Percentiles rank a stretch among this genome's conserved stretches.
phyloP scores from a whole-genome alignment of 768 basidiomycete genomes.

The Rhodotorula paludigena region DNA sequence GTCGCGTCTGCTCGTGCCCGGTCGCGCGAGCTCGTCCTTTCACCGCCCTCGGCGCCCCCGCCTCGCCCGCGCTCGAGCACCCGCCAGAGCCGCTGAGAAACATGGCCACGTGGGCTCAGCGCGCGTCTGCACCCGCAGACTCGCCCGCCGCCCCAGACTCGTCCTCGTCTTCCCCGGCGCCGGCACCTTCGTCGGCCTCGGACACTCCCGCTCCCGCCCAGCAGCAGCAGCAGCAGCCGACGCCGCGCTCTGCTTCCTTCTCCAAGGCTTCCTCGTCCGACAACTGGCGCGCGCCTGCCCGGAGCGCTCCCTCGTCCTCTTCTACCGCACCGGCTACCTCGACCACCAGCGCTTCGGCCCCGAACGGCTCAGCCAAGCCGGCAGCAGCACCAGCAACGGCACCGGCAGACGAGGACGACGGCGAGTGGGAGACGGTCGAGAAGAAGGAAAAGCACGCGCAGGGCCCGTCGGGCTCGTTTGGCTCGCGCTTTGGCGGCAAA shows the following conservation, averaged over 20 bases:
- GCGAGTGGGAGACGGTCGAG: slow-evolving; percentile 31
- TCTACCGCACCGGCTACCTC: background rate
- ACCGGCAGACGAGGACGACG: slow-evolving; percentile 7
- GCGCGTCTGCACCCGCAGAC: background rate
- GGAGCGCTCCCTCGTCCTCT: background rate
- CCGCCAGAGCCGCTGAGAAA: background rate
- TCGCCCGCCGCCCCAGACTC: background rate
- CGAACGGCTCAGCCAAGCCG: background rate
- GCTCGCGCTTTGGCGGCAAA: background rate
- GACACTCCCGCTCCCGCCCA: background rate
- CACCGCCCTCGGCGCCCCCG: background rate
- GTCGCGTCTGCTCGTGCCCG: no score
- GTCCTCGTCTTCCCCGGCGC: background rate
- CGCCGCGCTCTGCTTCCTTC: background rate
- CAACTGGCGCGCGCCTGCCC: slow-evolving; percentile 22
- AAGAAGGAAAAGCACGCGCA: slow-evolving; percentile 21
- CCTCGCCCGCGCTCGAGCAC: background rate
- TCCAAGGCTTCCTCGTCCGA: slow-evolving; percentile 22
- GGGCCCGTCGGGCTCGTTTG: background rate
- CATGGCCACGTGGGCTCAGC: slow-evolving; percentile 16
- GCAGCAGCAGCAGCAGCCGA: background rate
- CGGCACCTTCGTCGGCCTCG: no score
- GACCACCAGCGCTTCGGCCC: background rate
- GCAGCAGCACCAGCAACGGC: background rate
- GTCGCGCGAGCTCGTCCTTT: background rate